phyloP scores from a whole-genome alignment of 305 asterid species.

The Solanum hybrid region DNA sequence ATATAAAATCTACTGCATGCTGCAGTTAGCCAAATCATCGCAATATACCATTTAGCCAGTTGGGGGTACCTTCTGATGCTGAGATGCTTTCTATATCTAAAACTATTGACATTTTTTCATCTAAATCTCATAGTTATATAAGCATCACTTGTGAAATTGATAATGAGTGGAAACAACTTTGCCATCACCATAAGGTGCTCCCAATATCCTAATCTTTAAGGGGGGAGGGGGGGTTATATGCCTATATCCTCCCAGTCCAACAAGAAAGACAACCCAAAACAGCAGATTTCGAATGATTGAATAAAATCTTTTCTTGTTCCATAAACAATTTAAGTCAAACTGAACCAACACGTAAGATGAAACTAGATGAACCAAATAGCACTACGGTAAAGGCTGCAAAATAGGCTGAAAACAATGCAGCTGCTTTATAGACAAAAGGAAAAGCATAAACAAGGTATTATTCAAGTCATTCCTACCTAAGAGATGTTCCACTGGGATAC shows the following conservation, averaged over 20 bases:
- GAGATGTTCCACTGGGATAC: slow-evolving; percentile 66
- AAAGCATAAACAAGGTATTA: not conserved
- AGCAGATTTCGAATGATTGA: not conserved
- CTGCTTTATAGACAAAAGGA: not conserved
- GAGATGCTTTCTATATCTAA: not conserved
- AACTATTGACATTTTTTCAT: not conserved
- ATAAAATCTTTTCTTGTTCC: not conserved
- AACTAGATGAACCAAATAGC: not conserved
- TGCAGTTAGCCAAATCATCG: not conserved
- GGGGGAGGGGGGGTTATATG: not conserved
- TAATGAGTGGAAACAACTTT: not conserved
- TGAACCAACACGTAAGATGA: not conserved
- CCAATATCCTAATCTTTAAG: not conserved
- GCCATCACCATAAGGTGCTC: not conserved
- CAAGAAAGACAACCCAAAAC: not conserved
- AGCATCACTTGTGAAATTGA: not conserved
- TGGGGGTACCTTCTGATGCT: not conserved
- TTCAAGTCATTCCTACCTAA: slow-evolving; percentile 31
- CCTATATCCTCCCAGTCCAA: not conserved
- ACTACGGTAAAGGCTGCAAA: not conserved
- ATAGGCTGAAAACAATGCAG: not conserved
- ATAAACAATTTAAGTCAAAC: not conserved
- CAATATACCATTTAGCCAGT: not conserved
- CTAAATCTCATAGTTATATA: not conserved
- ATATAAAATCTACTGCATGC: not conserved